Percentiles rank a stretch among this genome's conserved stretches.
Evolutionary conservation across 371 early-diverging fungal species (phyloP).

Genomic region (Rhizopus sp.): DNA sequence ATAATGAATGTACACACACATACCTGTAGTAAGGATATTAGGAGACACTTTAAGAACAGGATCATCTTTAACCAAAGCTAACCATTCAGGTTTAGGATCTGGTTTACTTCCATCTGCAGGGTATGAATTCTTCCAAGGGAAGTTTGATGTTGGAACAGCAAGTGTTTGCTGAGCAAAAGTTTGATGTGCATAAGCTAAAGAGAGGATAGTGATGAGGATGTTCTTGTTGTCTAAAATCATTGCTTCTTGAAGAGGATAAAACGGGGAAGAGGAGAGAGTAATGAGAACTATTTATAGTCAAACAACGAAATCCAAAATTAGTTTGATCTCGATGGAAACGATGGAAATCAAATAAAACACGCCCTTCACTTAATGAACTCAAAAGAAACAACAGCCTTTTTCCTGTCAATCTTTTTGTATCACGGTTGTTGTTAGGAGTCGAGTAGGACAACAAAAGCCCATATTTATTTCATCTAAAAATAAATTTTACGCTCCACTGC

Average conservation of each 20-base stretch:
- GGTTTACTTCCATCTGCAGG: constrained; percentile 35
- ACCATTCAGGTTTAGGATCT: constrained; percentile 51
- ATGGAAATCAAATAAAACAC: constrained; percentile 19
- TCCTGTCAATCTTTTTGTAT: constrained; percentile 22
- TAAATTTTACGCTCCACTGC: constrained; percentile 28
- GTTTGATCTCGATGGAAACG: constrained; percentile 19
- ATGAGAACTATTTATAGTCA: not conserved
- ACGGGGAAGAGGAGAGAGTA: constrained; percentile 3
- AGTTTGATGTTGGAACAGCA: constrained; percentile 20
- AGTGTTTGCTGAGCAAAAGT: constrained; percentile 10
- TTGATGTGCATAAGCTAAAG: constrained; percentile 12
- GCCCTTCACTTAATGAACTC: not conserved
- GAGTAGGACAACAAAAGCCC: not conserved
- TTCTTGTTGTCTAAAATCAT: constrained; percentile 25
- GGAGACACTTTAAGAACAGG: constrained; percentile 21
- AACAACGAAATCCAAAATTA: constrained; percentile 8
- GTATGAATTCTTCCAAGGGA: constrained; percentile 33
- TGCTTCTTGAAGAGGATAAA: not conserved
- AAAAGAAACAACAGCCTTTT: constrained; percentile 4
- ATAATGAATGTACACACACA: not conserved
- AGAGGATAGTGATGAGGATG: constrained; percentile 19
- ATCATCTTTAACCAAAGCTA: constrained; percentile 35
- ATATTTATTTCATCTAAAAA: constrained; percentile 18
- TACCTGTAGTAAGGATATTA: constrained; percentile 27
- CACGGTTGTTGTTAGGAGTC: constrained; percentile 1